These are phyloP conservation scores for Decorospora gaudefroyi DNA, from an alignment of 2,329 filamentous ascomycete genomes.

Conservation along the genomic window DNA sequence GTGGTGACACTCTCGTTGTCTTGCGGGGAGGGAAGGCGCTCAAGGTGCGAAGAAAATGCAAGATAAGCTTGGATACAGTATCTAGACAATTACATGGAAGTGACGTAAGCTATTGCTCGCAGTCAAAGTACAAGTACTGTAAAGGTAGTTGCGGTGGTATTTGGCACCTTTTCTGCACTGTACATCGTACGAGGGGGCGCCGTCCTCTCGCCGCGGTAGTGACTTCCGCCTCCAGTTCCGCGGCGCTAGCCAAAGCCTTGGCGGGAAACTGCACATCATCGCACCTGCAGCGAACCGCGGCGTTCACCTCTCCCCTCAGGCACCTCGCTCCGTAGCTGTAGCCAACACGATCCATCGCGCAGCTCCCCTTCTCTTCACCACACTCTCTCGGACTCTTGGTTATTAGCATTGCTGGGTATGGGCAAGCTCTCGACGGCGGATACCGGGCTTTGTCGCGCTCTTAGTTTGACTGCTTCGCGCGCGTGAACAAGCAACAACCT, in stretches of 20 bases:
- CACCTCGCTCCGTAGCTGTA: slow-evolving; percentile 18
- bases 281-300: slow-evolving; percentile 12
- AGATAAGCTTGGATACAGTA: too few relatives aligned
- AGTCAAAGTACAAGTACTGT: too few relatives aligned
- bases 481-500: slow-evolving; percentile 36
- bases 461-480: slow-evolving; percentile 37
- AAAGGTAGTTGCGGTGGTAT: too few relatives aligned
- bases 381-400: slow-evolving; percentile 29
- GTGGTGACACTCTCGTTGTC: slow-evolving; percentile 21
- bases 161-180: too few relatives aligned
- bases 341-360: slow-evolving; percentile 28
- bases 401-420: slow-evolving; percentile 38
- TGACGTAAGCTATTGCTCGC: too few relatives aligned
- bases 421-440: slow-evolving; percentile 24
- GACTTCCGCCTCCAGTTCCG: slow-evolving; percentile 28
- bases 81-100: too few relatives aligned
- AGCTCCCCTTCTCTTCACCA: slow-evolving; percentile 25
- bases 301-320: slow-evolving; percentile 11
- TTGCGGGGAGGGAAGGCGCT: slow-evolving; percentile 24
- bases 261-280: slow-evolving; percentile 17
- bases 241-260: slow-evolving; percentile 20
- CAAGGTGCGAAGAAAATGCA: too few relatives aligned
- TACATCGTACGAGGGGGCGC: too few relatives aligned
- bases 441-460: slow-evolving; percentile 39
- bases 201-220: slow-evolving; percentile 28